Base-by-base conservation (phyloP, 2,329 filamentous ascomycete species). In the Trichoderma atroviride region DNA sequence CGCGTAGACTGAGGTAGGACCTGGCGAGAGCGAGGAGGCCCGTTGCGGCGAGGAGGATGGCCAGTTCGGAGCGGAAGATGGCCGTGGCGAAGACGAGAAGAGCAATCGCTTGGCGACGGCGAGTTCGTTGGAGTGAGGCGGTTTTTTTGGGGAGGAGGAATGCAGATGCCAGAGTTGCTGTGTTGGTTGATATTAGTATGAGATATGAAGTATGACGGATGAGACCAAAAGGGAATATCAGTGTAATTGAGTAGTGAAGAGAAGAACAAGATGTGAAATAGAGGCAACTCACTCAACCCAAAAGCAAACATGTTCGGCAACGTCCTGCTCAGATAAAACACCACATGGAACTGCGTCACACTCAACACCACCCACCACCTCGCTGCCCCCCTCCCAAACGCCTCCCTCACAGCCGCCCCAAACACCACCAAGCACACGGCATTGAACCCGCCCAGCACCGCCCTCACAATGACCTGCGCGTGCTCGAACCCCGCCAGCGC, bases 261-360 rank as follows among this genome's bases (percentile, higher is more conserved):
- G 52, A 35, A 5, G 19, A 29, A 19, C 5, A n/a, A 19, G 13
- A 33, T 19, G 29, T 31, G 43, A 27, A 10, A 27, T 1, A 31
- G 57, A 14, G 10, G 2, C 31, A 43, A 85, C 90, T 80, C 83
- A 95, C 91, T 93, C 70, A 97, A 82, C 11, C 89, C 88, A 82
- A 98, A 96, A 24, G 96, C 94, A 81, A 97, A 97, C 91, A 96
- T 97, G 78, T 99, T 99, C 2, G 96, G 96, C 73, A 99, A 82
- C 2, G 94, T 96, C 71, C 96, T 87, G 19, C 94, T 96, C 16
- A 94, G 91, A 82, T 99, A 99, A 80, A 93, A 99, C 71, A 96
- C 86, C 71, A 97, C 82, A 81, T 99, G 96, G 76, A 99, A 99
- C 79, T 98, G 95, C 79, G 89, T 91, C 1, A 88, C 87, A 76